phyloP scores from a whole-genome alignment of 1,139 yeast genomes.

The Starmera stellimalicola region DNA sequence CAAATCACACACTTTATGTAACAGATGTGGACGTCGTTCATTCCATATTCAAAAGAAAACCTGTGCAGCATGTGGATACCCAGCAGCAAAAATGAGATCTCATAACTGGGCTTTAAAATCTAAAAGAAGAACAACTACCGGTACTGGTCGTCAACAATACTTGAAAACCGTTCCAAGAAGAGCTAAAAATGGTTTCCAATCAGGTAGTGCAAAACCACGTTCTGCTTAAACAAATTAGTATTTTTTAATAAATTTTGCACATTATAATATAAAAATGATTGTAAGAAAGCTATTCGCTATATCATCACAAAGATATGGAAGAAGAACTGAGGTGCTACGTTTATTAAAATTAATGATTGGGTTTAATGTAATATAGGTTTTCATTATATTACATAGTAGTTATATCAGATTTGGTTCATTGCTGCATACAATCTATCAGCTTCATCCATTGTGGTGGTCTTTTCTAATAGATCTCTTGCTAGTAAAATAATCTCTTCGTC shows the following conservation, averaged over 20 bases:
- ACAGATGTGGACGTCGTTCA: slow-evolving; percentile 98
- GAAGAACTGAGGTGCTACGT: no score
- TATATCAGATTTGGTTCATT: slow-evolving; percentile 35
- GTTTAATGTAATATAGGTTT: slow-evolving; percentile 2
- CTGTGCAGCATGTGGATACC: slow-evolving; percentile 99
- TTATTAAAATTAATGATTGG: no score
- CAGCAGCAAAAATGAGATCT: slow-evolving; percentile 97
- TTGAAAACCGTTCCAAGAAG: slow-evolving; percentile 94
- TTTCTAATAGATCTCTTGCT: slow-evolving; percentile 63
- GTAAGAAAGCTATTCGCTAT: not conserved
- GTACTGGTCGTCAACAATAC: slow-evolving; percentile 99
- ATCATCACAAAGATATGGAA: no score
- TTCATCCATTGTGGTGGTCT: slow-evolving; percentile 65
- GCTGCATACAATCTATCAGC: slow-evolving; percentile 67
- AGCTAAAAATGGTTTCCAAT: slow-evolving; percentile 98
- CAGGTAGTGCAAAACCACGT: slow-evolving; percentile 64
- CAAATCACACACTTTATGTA: slow-evolving; percentile 99
- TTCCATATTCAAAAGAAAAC: slow-evolving; percentile 99
- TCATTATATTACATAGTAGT: slow-evolving; percentile 14
- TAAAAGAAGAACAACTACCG: slow-evolving; percentile 99
- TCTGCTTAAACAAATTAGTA: slow-evolving; percentile 23
- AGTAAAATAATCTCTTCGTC: slow-evolving; percentile 57
- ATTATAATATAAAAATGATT: slow-evolving; percentile 3
- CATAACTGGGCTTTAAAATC: slow-evolving; percentile 99
- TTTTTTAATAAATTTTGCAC: not conserved